These are phyloP conservation scores for Tarenaya hassleriana DNA, from an alignment of 345 rosid genomes.

Conservation along the genomic window DNA sequence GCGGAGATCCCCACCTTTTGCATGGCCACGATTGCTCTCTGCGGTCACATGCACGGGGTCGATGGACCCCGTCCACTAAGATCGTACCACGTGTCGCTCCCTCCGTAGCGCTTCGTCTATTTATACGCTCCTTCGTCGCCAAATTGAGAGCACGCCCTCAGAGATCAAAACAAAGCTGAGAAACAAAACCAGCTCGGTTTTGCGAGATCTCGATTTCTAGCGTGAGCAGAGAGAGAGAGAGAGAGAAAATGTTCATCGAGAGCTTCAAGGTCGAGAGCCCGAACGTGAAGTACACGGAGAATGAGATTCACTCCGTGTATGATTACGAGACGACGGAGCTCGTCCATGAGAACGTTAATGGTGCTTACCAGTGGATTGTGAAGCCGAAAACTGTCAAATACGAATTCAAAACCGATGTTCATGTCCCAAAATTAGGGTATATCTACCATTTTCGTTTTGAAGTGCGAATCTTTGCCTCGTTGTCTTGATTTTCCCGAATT, in stretches of 20 bases:
- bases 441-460: background rate
- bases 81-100: conserved; percentile 20
- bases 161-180: background rate
- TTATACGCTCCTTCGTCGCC: conserved; percentile 13
- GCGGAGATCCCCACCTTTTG: conserved; percentile 10
- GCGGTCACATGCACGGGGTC: background rate
- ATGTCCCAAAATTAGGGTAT: conserved; percentile 89
- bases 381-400: conserved; percentile 83
- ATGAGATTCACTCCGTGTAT: conserved; percentile 77
- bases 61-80: background rate
- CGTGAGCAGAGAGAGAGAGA: conserved; percentile 2
- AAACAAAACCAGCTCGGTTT: no score
- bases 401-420: conserved; percentile 73
- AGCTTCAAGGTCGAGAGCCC: conserved; percentile 86
- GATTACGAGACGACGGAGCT: conserved; percentile 88
- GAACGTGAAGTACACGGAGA: conserved; percentile 69
- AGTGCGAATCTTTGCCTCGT: background rate
- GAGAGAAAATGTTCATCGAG: conserved; percentile 61
- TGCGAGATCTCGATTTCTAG: no score
- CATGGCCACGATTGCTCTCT: background rate
- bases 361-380: conserved; percentile 80
- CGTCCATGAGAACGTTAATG: conserved; percentile 74
- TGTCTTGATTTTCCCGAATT: background rate
- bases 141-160: conserved; percentile 22
- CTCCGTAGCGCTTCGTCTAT: conserved; percentile 13